These are phyloP conservation scores for Cercospora nicotianae DNA, from an alignment of 2,329 filamentous ascomycete species.

Conservation along the genomic window DNA sequence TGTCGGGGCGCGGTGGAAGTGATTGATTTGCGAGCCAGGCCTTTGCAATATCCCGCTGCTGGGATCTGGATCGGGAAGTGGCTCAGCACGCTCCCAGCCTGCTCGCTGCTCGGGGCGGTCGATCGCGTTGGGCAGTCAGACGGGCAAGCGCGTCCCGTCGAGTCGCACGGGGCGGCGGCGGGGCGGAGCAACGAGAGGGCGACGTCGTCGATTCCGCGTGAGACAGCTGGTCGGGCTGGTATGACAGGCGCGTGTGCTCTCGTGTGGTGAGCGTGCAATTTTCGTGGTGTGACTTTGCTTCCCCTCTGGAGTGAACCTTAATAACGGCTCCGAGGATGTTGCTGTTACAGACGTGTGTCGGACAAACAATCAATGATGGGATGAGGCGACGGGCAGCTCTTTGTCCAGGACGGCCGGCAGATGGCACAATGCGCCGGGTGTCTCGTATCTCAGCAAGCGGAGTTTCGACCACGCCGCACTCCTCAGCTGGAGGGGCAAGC, in stretches of 20 bases:
- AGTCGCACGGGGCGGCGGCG: background rate
- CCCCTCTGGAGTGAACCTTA: slow-evolving; percentile 1
- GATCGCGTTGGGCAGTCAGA: background rate
- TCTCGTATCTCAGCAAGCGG: background rate
- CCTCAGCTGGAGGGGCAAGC: background rate
- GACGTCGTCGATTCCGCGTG: background rate
- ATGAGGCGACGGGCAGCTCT: background rate
- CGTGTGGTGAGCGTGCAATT: background rate
- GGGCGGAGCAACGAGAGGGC: background rate
- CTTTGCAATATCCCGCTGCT: slow-evolving; percentile 11
- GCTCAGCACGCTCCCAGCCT: slow-evolving; percentile 1
- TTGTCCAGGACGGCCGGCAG: background rate
- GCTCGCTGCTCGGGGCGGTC: background rate
- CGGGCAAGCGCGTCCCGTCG: background rate
- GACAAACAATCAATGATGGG: background rate
- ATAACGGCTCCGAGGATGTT: background rate
- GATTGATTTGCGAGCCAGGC: background rate
- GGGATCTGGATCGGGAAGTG: slow-evolving; percentile 12
- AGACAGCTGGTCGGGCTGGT: background rate
- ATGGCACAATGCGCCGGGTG: background rate
- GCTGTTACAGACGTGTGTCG: background rate
- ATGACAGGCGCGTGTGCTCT: background rate
- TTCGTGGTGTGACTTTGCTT: background rate
- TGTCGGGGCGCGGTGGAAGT: background rate
- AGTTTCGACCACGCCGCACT: background rate